Percentiles rank a stretch among this genome's conserved stretches.
Evolutionary conservation across 2,329 filamentous ascomycete genomes (phyloP).

Genomic region (Pseudogymnoascus sp.): DNA sequence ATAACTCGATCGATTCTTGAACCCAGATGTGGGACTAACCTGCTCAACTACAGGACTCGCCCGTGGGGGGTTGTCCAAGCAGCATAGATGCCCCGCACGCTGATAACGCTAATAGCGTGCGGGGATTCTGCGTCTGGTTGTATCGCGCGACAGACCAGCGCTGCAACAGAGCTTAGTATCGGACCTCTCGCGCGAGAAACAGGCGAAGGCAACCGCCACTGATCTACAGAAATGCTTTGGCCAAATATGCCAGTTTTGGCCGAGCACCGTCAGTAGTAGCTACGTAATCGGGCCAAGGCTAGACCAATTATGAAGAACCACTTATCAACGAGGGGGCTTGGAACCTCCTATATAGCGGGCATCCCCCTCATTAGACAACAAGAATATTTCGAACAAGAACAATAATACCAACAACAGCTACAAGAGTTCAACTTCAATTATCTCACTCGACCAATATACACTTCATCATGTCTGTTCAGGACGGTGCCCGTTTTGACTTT

Average conservation of each 20-base stretch:
- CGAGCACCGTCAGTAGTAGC: neutral
- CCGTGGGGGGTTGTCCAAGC: neutral
- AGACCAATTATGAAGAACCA: too few species aligned
- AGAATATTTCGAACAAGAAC: neutral
- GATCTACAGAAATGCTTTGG: neutral
- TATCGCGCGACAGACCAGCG: neutral
- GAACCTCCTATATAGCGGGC: neutral
- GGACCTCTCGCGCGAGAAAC: neutral
- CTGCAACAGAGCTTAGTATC: neutral
- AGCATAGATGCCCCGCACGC: neutral
- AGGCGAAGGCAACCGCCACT: neutral
- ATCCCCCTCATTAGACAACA: neutral
- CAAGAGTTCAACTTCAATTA: neutral
- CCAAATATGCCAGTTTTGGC: neutral
- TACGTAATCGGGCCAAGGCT: too few species aligned
- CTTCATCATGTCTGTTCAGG: slow-evolving; percentile 20
- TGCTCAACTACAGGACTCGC: neutral
- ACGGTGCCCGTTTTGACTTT: slow-evolving; percentile 46
- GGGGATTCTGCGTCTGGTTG: neutral
- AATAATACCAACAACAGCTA: neutral
- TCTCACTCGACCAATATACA: slow-evolving; percentile 15
- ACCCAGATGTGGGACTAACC: neutral
- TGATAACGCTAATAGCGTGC: neutral
- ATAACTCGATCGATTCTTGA: neutral
- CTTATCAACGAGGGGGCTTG: neutral